Conservation (phyloP, 805 yeast genomes). For the Ogataea siamensis region DNA sequence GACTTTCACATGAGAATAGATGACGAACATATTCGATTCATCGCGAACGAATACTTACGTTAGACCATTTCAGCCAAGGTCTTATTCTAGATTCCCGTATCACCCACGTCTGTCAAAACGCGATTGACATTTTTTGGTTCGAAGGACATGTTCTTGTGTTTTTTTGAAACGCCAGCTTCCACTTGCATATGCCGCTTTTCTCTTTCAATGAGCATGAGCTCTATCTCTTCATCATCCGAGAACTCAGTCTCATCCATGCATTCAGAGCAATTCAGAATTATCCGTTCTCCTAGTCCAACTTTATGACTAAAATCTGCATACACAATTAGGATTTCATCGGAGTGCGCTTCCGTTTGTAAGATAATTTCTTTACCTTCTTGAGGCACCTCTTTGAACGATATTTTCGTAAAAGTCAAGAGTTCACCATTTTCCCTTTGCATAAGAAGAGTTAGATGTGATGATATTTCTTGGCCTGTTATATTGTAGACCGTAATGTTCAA, state of each 20-base stretch:
- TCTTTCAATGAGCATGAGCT: constrained; percentile 6
- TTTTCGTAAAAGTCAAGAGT: constrained; percentile 45
- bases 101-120: too few relatives aligned
- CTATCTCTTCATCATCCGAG: constrained; percentile 22
- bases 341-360: constrained; percentile 24
- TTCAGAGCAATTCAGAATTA: constrained; percentile 3
- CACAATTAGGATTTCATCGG: constrained; percentile 29
- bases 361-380: constrained; percentile 27
- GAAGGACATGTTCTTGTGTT: constrained; percentile 4
- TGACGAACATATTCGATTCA: constrained; percentile 44
- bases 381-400: constrained; percentile 30
- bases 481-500: neutral
- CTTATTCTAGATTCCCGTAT: too few relatives aligned
- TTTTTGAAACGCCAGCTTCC: neutral
- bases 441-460: neutral
- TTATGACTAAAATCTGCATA: constrained; percentile 40
- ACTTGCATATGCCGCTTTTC: constrained; percentile 6
- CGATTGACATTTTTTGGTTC: too few relatives aligned
- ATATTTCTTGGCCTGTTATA: neutral
- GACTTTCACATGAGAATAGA: constrained; percentile 67
- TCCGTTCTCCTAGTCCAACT: constrained; percentile 28
- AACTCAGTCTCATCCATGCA: constrained; percentile 6
- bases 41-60: constrained; percentile 43
- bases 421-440: constrained; percentile 1
- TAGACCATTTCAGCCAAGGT: neutral